Base-by-base conservation (phyloP, 371 early-diverging fungal species). In the Encephalitozoon cuniculi region DNA sequence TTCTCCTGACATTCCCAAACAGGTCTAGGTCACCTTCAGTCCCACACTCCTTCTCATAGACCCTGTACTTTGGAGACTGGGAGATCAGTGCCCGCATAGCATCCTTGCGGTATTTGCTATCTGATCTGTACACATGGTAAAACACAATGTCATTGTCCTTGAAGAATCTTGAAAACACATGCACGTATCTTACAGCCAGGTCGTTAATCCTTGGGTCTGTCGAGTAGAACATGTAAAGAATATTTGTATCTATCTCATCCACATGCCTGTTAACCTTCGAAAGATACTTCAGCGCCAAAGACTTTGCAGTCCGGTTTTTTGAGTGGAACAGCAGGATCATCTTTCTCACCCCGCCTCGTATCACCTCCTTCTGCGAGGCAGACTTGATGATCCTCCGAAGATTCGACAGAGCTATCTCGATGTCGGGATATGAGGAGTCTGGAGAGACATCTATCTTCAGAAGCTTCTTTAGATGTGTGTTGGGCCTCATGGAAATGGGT, bases 131-230 rank as follows among this genome's bases (percentile, higher is more conserved):
- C 2, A 74, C 54, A 23, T 74, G 55, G 39, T 41, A 74, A 51
- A 66, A 25, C 0, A 66, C 44, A 15, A 52, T 65, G 15, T 66
- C 64, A n/a, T 74, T 55, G 18, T 53, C 40, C 25, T 41, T 64
- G 41, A 64, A 74, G 43, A 74, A 74, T 39, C 41, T 44, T n/a
- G 53, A 64, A 65, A 74, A 74, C 4, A 74, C 52, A 12, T 37
- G 9, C 8, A 74, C 41, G 66, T 66, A 74, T 39, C 40, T 64
- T 23, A 74, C 32, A 6, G 37, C 32, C 8, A 74, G 30, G 43
- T 41, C 32, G 30, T 15, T 65, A 5, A 74, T 49, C 18, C 53
- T 55, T 25, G 34, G 26, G 43, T 74, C 74, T 66, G 64, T 74
- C 4, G 49, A 34, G 30, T 74, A 74, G 65, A 74, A 74, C 66